Base-by-base conservation (phyloP, 2,329 filamentous ascomycete genomes). In the Aspergillus spinulosporus region DNA sequence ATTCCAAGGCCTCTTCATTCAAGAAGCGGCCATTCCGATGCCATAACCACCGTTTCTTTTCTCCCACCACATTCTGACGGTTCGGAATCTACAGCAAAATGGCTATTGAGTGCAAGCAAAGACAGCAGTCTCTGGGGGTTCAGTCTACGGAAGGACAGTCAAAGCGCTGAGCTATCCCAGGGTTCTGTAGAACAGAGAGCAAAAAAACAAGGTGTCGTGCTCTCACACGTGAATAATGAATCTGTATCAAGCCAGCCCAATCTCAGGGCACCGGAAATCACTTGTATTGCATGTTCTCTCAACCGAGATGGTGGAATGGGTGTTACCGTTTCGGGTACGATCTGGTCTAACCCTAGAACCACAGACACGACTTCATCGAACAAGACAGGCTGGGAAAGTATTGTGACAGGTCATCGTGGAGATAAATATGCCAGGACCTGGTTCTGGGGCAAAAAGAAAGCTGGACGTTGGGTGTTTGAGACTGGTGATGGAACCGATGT, bases 281-380 rank as follows among this genome's bases (percentile, higher is more conserved):
- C 89, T 0, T 91, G 88, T 68, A 90, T 99, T 62, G 92, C 92
- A 2, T 92, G 89, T 63, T 96, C 90, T 0, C 79, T 97, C 31
- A 97, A 97, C 68, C 87, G 94, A 47, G 95, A 99, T 72, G 93
- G 94, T 39, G 94, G 93, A 0, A 96, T 97, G 72, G 93, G 92
- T 36, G 86, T 90, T 5, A 82, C 92, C 64, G 88, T 88, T 3
- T 89, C 90, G 52, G 88, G 88, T 46, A 81, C 86, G 3, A 85
- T 96, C 56, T 97, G 93, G 93, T 87, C 91, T 62, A 92, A 92
- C 71, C 83, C 84, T 1, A 84, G 85, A 64, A 78, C 80, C 28
- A 84, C 86, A 54, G 85, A 82, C n/a, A 76, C 82, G 7, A 87
- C 92, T 72, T 86, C 88, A 2, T 87, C 91, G 63, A 80, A 86